Evolutionary conservation across 1,284 basidiomycete genomes (phyloP).

Genomic region (Marasmius fiardii): DNA sequence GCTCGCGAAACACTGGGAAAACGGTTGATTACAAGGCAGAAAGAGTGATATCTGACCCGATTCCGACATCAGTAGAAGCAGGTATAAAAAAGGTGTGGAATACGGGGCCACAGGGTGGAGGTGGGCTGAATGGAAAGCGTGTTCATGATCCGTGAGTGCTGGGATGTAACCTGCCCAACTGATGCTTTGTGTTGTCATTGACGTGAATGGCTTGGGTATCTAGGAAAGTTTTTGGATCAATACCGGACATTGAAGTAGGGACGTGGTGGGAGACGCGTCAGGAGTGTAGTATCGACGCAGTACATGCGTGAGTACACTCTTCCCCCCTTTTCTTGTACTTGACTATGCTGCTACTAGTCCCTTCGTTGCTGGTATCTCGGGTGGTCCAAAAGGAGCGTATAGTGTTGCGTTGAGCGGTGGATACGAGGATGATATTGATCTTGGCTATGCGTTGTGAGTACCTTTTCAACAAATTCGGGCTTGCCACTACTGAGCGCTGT

Average conservation of each 20-base stretch:
- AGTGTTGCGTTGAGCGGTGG: conserved; percentile 81
- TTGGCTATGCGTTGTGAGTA: conserved; percentile 77
- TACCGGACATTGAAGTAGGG: conserved; percentile 73
- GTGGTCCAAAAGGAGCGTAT: conserved; percentile 65
- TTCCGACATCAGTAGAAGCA: conserved; percentile 33
- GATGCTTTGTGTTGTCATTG: neutral
- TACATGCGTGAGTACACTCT: conserved; percentile 62
- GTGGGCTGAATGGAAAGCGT: conserved; percentile 34
- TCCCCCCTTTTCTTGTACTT: neutral
- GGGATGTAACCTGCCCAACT: neutral
- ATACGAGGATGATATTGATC: conserved; percentile 82
- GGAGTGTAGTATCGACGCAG: conserved; percentile 66
- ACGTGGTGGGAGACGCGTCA: conserved; percentile 76
- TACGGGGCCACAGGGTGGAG: conserved; percentile 32
- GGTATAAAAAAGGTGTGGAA: conserved; percentile 33
- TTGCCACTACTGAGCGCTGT: neutral
- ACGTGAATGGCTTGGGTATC: neutral
- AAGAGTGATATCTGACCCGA: conserved; percentile 25
- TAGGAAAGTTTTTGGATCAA: conserved; percentile 58
- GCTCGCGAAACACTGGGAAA: conserved; percentile 60
- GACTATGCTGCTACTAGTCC: conserved; percentile 41
- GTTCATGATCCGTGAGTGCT: conserved; percentile 60
- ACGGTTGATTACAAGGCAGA: conserved; percentile 51
- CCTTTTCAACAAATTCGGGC: neutral
- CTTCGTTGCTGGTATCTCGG: conserved; percentile 75